Evolutionary conservation across 495 filamentous ascomycete species (phyloP).

Genomic region (Tuber borchii): DNA sequence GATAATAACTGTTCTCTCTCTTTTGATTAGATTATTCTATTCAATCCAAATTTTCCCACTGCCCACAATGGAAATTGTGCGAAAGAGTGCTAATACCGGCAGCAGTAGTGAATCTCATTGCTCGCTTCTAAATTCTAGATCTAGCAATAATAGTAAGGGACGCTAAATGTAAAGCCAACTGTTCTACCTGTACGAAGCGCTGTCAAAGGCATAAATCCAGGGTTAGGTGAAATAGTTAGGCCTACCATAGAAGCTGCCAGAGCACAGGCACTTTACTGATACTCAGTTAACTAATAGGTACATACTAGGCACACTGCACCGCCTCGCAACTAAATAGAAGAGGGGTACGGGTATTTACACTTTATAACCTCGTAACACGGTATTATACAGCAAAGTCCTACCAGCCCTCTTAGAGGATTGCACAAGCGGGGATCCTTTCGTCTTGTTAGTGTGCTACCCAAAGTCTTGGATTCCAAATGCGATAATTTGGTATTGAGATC

Average conservation of each 20-base stretch:
- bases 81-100: too few relatives aligned
- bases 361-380: not conserved
- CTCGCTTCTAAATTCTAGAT: not conserved
- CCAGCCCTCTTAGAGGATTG: not conserved
- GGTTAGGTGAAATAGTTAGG: slow-evolving; percentile 1
- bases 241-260: not conserved
- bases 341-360: not conserved
- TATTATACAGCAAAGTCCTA: not conserved
- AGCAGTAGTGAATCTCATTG: not conserved
- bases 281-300: not conserved
- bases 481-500: not conserved
- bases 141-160: not conserved
- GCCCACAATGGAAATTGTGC: too few relatives aligned
- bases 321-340: not conserved
- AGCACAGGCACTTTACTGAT: too few relatives aligned
- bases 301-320: too few relatives aligned
- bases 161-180: too few relatives aligned
- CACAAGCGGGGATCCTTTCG: not conserved
- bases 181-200: too few relatives aligned
- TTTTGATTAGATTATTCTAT: too few relatives aligned
- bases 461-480: not conserved
- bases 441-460: not conserved
- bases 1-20: too few relatives aligned
- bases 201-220: not conserved
- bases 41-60: too few relatives aligned